Evolutionary conservation across 345 rosid genomes (phyloP).

Genomic region (Pistacia atlantica): DNA sequence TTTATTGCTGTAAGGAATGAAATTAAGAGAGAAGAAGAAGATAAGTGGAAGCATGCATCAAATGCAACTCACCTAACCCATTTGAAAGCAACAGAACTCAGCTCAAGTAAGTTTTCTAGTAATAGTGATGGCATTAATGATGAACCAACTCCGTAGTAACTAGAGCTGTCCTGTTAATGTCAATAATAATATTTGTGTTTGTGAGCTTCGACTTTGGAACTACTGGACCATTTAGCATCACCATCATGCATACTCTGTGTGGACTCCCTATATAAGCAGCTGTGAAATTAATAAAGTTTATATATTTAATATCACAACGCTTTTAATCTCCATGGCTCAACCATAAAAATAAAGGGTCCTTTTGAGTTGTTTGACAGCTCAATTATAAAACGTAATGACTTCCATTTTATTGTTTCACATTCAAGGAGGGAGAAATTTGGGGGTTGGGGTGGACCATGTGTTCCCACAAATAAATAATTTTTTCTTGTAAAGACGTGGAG

Average conservation of each 20-base stretch:
- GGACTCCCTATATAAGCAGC: too few relatives aligned
- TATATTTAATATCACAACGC: too few relatives aligned
- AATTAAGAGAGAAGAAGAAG: too few relatives aligned
- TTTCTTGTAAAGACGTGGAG: too few relatives aligned
- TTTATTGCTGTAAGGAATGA: too few relatives aligned
- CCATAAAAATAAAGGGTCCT: background rate
- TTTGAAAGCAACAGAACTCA: background rate
- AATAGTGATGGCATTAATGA: background rate
- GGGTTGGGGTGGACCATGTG: conserved; percentile 7
- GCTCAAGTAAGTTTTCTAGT: background rate
- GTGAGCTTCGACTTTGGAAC: too few relatives aligned
- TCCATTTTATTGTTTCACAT: background rate
- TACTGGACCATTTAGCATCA: too few relatives aligned
- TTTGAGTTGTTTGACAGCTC: conserved; percentile 1
- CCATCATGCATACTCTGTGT: too few relatives aligned
- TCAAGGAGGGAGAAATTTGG: background rate
- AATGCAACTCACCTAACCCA: conserved; percentile 13
- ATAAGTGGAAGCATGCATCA: background rate
- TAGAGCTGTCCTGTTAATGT: background rate
- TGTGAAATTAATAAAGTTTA: too few relatives aligned
- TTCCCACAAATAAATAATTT: background rate
- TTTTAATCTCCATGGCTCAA: background rate
- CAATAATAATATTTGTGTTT: too few relatives aligned
- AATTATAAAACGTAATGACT: background rate
- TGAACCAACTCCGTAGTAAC: background rate